A percentile compares a stretch with the other conserved stretches of the same genome.
Evolutionary conservation across 805 yeast genomes (phyloP).

Genomic region (Hanseniaspora clermontiae): DNA sequence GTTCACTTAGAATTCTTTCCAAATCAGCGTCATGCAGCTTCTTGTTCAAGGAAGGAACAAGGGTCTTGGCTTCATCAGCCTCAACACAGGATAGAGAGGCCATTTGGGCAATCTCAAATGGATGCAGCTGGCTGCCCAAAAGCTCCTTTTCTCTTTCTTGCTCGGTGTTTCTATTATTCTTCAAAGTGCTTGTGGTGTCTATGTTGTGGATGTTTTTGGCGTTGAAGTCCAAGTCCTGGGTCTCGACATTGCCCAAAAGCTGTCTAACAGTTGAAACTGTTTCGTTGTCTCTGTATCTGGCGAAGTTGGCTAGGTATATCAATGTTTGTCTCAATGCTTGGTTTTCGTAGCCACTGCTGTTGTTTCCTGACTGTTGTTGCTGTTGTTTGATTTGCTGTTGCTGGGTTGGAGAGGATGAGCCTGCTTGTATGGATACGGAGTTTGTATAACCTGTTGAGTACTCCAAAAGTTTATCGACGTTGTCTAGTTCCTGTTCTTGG

Average conservation of each 20-base stretch:
- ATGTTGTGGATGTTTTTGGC: slow-evolving; percentile 35
- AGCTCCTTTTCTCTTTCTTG: slow-evolving; percentile 7
- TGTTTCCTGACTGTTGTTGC: slow-evolving; percentile 5
- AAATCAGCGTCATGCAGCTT: slow-evolving; percentile 79
- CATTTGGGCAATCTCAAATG: slow-evolving; percentile 83
- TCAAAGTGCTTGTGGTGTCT: background rate
- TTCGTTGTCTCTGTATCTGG: slow-evolving; percentile 83
- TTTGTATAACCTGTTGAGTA: slow-evolving; percentile 22
- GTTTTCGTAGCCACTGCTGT: slow-evolving; percentile 42
- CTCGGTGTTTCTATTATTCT: background rate
- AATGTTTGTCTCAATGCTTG: slow-evolving; percentile 86
- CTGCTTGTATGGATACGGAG: slow-evolving; percentile 6
- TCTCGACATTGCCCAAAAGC: slow-evolving; percentile 46
- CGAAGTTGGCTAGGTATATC: slow-evolving; percentile 71
- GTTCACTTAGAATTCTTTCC: slow-evolving; percentile 75
- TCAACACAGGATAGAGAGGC: slow-evolving; percentile 90
- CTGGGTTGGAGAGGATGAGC: slow-evolving; percentile 11
- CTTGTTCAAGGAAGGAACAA: slow-evolving; percentile 73
- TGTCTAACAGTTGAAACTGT: slow-evolving; percentile 90
- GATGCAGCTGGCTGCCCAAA: slow-evolving; percentile 54
- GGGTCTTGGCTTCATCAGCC: slow-evolving; percentile 89
- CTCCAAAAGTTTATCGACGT: slow-evolving; percentile 25
- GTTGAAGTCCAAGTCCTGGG: slow-evolving; percentile 11
- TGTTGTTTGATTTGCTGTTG: slow-evolving; percentile 3
- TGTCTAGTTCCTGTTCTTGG: slow-evolving; percentile 32